phyloP scores from a whole-genome alignment of 305 asterid species.

The Caryopteris hybrid region DNA sequence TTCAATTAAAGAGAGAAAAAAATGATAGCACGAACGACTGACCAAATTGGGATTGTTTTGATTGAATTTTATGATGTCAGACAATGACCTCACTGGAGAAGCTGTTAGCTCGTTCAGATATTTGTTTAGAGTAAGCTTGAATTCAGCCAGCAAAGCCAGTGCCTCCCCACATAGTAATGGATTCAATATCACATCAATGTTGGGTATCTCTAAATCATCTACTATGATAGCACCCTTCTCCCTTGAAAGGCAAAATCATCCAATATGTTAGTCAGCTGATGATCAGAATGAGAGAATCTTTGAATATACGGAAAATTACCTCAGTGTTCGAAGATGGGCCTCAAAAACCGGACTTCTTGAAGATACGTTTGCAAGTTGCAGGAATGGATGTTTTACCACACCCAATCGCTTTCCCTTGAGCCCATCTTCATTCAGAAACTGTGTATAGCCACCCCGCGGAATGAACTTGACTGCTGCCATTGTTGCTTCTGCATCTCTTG shows the following conservation, averaged over 20 bases:
- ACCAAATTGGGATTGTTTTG: conserved; percentile 44
- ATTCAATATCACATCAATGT: conserved; percentile 38
- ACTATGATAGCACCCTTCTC: conserved; percentile 43
- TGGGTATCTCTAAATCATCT: conserved; percentile 46
- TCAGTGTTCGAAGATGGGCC: conserved; percentile 42
- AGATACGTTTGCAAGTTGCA: conserved; percentile 27
- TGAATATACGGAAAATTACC: conserved; percentile 23
- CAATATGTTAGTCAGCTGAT: background rate
- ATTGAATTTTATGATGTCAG: conserved; percentile 55
- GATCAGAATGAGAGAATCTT: background rate
- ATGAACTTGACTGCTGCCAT: conserved; percentile 33
- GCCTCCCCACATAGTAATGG: conserved; percentile 44
- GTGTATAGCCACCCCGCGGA: conserved; percentile 35
- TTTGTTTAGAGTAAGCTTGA: conserved; percentile 39
- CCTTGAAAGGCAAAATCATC: conserved; percentile 20
- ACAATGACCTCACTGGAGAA: conserved; percentile 51
- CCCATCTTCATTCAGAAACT: conserved; percentile 37
- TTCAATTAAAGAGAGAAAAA: background rate
- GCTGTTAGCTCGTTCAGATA: conserved; percentile 36
- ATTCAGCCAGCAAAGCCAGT: conserved; percentile 43
- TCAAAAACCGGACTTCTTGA: conserved; percentile 30
- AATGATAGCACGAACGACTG: background rate
- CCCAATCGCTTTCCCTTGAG: conserved; percentile 53
- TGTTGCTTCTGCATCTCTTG: conserved; percentile 36
- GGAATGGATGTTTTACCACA: conserved; percentile 39